Evolutionary conservation across 169 alveolate species (phyloP).

Genomic region (Plasmodium falciparum): DNA sequence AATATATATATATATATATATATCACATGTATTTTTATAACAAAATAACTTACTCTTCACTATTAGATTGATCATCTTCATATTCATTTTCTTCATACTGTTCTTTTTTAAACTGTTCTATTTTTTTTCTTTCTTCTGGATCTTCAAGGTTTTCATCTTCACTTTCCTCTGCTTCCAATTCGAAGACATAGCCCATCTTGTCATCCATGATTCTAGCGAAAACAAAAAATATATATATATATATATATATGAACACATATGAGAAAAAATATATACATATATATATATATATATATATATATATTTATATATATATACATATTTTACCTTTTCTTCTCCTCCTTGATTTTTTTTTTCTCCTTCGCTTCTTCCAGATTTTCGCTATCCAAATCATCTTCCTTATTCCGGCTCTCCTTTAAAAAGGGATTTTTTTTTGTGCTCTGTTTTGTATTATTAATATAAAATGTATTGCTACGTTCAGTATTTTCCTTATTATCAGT

Average conservation of each 20-base stretch:
- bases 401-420: not conserved
- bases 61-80: conserved; percentile 54
- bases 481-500: too few species aligned
- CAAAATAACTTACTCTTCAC: conserved; percentile 51
- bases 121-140: conserved; percentile 41
- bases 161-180: conserved; percentile 75
- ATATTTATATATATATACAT: not conserved
- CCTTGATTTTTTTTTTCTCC: not conserved
- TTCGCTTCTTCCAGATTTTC: not conserved
- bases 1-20: conserved; percentile 9
- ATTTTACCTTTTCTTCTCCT: conserved; percentile 46
- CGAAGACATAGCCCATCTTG: conserved; percentile 42
- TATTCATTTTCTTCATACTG: conserved; percentile 23
- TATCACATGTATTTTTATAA: not conserved
- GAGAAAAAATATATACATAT: not conserved
- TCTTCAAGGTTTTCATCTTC: conserved; percentile 75
- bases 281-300: not conserved
- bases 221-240: conserved; percentile 2
- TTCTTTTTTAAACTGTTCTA: conserved; percentile 19
- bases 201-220: conserved; percentile 13
- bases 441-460: conserved; percentile 1
- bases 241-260: not conserved
- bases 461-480: not conserved
- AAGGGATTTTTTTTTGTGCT: not conserved
- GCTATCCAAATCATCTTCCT: not conserved